Base-by-base conservation (phyloP, 2,329 filamentous ascomycete species). In the Ophiostoma australiae region DNA sequence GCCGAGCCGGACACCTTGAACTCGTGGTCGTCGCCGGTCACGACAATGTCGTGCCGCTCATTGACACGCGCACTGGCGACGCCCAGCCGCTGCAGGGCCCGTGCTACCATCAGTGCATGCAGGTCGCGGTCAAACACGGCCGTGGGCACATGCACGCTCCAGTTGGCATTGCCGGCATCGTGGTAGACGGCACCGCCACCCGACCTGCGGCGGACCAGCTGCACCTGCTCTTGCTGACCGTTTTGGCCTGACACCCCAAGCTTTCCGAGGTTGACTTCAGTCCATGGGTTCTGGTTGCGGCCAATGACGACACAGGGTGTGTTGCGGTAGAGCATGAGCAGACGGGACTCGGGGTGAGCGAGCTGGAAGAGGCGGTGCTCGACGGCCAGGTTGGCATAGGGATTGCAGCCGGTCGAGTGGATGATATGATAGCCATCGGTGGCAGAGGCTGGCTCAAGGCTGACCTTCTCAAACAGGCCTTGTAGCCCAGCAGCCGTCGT, bases 251-350 rank as follows among this genome's bases (percentile, higher is more conserved):
- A 27, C 1, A n/a, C 4, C 52, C 23, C 23, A 13, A 97, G 82
- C 0, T 87, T 83, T 55, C 81, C 81, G 10, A 97, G 84, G 78
- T 97, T 92, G 73, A 92, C 89, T 82, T 99, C 95, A 10, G 92
- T 85, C 95, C 94, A 99, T 70, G 95, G 95, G 79, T 99, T 99
- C 82, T 99, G 95, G 79, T 99, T 99, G 72, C 95, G 89, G 63
- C 95, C 95, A 75, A 99, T 90, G 78, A 99, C 90, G 72, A 99
- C 86, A 78, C 92, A 93, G 0, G 94, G 93, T 52, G 87, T 81
- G 81, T 99, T 98, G 76, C 89, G 87, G 82, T 98, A 99, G 69
- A 97, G 86, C 71, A 98, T 91, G 1, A 98, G 86, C 69, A 98
- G 81, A 17, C 87, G 90, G 15, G 93, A 93, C 72, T 91, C 86